Percentiles rank a stretch among this genome's conserved stretches.
phyloP scores from a whole-genome alignment of 1,139 yeast species.

The Saccharomyces pastorianus region DNA sequence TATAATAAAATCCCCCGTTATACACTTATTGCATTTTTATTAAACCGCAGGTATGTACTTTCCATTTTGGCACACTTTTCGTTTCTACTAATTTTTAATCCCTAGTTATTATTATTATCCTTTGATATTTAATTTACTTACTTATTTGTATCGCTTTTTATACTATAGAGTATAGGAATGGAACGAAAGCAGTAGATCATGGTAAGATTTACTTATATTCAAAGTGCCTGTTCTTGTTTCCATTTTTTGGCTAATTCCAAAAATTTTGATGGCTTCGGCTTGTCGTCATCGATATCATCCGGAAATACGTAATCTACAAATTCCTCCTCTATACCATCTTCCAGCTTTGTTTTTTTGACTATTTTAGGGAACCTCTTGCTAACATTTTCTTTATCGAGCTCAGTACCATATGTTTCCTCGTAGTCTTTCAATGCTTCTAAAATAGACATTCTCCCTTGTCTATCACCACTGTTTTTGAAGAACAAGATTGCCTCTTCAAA shows the following conservation, averaged over 20 bases:
- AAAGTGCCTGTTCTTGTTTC: constrained; percentile 29
- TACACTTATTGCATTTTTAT: background rate
- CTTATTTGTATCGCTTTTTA: background rate
- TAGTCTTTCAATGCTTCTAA: constrained; percentile 60
- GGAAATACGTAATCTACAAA: constrained; percentile 62
- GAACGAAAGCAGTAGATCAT: background rate
- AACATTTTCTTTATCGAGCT: constrained; percentile 34
- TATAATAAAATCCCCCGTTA: background rate
- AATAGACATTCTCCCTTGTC: constrained; percentile 44
- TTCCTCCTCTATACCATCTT: constrained; percentile 47
- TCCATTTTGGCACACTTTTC: background rate
- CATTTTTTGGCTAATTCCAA: constrained; percentile 59
- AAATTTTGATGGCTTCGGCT: constrained; percentile 38
- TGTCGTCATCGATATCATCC: constrained; percentile 36
- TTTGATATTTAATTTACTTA: background rate
- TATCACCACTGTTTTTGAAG: constrained; percentile 35
- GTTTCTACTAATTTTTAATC: background rate
- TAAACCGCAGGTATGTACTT: background rate
- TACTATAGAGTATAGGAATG: background rate
- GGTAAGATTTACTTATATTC: background rate
- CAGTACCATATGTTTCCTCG: constrained; percentile 57
- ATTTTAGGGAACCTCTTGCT: constrained; percentile 46
- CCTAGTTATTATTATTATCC: background rate
- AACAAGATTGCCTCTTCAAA: constrained; percentile 48
- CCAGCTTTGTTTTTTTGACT: constrained; percentile 42